phyloP scores from a whole-genome alignment of 1,284 basidiomycete species.

The Ganoderma meredithae region DNA sequence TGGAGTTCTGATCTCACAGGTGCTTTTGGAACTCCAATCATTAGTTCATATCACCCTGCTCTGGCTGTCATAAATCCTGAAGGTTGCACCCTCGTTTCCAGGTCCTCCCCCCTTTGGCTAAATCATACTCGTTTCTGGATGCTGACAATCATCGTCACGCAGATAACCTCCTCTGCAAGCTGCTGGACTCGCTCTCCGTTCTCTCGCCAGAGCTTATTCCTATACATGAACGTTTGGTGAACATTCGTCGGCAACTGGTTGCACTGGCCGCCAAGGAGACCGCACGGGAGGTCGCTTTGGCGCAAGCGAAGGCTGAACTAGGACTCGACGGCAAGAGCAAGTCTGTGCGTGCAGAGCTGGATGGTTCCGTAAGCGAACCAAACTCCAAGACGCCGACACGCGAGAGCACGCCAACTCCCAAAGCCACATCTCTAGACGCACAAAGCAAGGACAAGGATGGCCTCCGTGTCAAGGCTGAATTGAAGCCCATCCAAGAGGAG shows the following conservation, averaged over 20 bases:
- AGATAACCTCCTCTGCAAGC: constrained; percentile 81
- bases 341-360: constrained; percentile 21
- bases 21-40: constrained; percentile 20
- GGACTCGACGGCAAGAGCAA: constrained; percentile 24
- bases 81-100: constrained; percentile 25
- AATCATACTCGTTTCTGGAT: constrained; percentile 3
- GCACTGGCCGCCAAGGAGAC: constrained; percentile 81
- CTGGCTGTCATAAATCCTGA: constrained; percentile 22
- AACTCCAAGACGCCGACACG: constrained; percentile 43
- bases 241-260: constrained; percentile 88
- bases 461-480: constrained; percentile 81
- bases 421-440: constrained; percentile 53
- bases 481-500: constrained; percentile 93
- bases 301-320: constrained; percentile 22
- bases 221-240: constrained; percentile 89
- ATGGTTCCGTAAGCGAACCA: constrained; percentile 26
- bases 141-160: constrained; percentile 21
- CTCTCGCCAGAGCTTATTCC: constrained; percentile 90
- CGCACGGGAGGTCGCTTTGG: constrained; percentile 37
- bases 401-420: constrained; percentile 40
- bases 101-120: constrained; percentile 29
- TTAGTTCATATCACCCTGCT: constrained; percentile 3
- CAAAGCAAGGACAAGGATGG: constrained; percentile 76
- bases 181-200: constrained; percentile 86
- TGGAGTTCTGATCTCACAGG: constrained; percentile 30